A percentile compares a stretch with the other conserved stretches of the same genome.
Evolutionary conservation across 169 alveolate species (phyloP).

Genomic region (Plasmodium yoelii): DNA sequence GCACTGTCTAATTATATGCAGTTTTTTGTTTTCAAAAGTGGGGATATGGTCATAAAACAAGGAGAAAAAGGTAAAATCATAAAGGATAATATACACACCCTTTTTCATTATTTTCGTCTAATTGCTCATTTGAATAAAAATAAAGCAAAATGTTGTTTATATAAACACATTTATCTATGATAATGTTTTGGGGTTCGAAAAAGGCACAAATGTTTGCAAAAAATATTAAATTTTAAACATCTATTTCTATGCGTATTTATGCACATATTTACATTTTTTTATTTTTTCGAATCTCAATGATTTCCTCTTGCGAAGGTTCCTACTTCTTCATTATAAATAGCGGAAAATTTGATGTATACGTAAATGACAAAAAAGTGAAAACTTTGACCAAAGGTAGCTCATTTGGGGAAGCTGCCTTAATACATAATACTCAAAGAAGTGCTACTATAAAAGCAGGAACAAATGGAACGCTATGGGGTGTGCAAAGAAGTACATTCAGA

Average conservation of each 20-base stretch:
- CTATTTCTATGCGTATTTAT: not conserved
- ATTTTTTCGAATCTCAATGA: not conserved
- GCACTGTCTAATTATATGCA: slow-evolving; percentile 92
- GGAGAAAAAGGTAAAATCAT: slow-evolving; percentile 85
- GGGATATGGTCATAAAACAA: slow-evolving; percentile 89
- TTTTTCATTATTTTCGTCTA: not conserved
- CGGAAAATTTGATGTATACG: slow-evolving; percentile 91
- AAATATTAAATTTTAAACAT: not conserved
- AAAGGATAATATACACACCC: not conserved
- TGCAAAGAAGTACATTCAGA: slow-evolving; percentile 93
- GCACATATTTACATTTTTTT: slow-evolving; percentile 1
- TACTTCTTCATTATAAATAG: slow-evolving; percentile 90
- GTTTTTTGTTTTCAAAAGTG: slow-evolving; percentile 87
- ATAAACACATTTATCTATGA: not conserved
- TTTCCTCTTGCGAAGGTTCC: slow-evolving; percentile 79
- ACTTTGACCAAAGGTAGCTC: slow-evolving; percentile 93
- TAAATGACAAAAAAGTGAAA: slow-evolving; percentile 91
- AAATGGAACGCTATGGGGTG: slow-evolving; percentile 94
- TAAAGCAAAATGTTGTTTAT: not conserved
- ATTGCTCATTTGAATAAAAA: too few species aligned
- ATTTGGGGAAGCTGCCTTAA: slow-evolving; percentile 98
- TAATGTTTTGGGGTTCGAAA: too few species aligned
- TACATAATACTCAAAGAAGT: slow-evolving; percentile 97
- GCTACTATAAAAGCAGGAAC: slow-evolving; percentile 95
- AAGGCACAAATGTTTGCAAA: not conserved